Conservation (phyloP, 345 rosid species). For the Microcos paniculata region DNA sequence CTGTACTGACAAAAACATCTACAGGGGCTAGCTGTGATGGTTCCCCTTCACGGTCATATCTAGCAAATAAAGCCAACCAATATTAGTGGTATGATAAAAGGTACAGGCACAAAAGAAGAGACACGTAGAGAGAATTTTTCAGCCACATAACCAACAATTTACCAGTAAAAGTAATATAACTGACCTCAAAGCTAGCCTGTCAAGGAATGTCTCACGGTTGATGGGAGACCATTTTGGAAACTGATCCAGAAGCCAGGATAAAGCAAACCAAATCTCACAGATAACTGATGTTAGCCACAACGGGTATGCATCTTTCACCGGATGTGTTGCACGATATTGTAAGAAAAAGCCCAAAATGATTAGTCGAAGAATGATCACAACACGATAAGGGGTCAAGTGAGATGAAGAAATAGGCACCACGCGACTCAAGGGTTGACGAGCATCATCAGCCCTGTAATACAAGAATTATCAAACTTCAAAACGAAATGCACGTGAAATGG, state of each 20-base stretch:
- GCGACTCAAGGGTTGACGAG: conserved; percentile 89
- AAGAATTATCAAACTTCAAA: conserved; percentile 15
- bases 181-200: conserved; percentile 89
- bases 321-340: conserved; percentile 96
- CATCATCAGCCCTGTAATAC: conserved; percentile 75
- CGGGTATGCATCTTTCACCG: conserved; percentile 89
- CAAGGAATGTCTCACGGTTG: conserved; percentile 96
- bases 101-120: neutral
- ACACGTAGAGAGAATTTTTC: conserved; percentile 32
- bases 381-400: conserved; percentile 89
- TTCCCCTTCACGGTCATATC: conserved; percentile 97
- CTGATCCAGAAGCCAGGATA: conserved; percentile 99
- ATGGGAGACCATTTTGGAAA: conserved; percentile 97
- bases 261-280: conserved; percentile 99
- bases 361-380: conserved; percentile 90
- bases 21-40: conserved; percentile 94
- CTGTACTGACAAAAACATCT: conserved; percentile 98
- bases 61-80: conserved; percentile 29
- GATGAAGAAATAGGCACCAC: conserved; percentile 82
- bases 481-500: neutral
- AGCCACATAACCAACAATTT: neutral
- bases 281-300: conserved; percentile 95
- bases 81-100: conserved; percentile 18
- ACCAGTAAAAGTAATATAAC: conserved; percentile 25
- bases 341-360: conserved; percentile 97